Evolutionary conservation across 108 stramenopile species (phyloP), one percentile per base, ranked within the genome.

Genomic region (Cyclotella kingstonii): DNA sequence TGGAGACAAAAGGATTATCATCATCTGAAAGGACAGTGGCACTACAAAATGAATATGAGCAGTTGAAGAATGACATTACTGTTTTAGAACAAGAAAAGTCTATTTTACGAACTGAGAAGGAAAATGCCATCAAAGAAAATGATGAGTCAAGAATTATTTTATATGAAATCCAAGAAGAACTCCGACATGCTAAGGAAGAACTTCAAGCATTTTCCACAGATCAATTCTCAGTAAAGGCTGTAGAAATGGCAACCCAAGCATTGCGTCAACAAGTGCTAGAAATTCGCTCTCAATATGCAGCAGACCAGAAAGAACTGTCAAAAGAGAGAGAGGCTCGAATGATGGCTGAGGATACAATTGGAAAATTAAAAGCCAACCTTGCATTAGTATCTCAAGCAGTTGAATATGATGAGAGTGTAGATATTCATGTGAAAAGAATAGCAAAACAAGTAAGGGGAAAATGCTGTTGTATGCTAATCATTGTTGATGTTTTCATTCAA

Each of bases 181-280:
- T 88, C 15, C 54, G 74, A 3, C 68, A 78, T 60, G 72, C 82
- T 2, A 83, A 83, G 30, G 78, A 80, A 35, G 74, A 79, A 39
- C 38, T 91, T 19, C 87, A 83, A 50, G 64, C 85, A 23, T 76
- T 68, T 57, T 54, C 86, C 0, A 91, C 87, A 12, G 85, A 91
- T 63, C 83, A 81, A 63, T 65, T 83, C n/a, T 74, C 84, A 29
- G 81, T 71, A 7, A 80, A 73, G 46, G 90, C 87, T 15, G 80
- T 74, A 4, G 86, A 84, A 70, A 66, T 66, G 19, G 85, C 85
- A 12, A 66, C 84, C 3, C 50, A 79, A 17, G 83, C 84, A 19
- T 72, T 91, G 26, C 76, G 86, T 26, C 59, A 79, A 23, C 78
- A 88, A 38, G 66, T 91, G 49, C 47, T 83, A 18, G 80, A 86